These are phyloP conservation scores for Tricharina praecox DNA, from an alignment of 495 filamentous ascomycete species.

Conservation along the genomic window DNA sequence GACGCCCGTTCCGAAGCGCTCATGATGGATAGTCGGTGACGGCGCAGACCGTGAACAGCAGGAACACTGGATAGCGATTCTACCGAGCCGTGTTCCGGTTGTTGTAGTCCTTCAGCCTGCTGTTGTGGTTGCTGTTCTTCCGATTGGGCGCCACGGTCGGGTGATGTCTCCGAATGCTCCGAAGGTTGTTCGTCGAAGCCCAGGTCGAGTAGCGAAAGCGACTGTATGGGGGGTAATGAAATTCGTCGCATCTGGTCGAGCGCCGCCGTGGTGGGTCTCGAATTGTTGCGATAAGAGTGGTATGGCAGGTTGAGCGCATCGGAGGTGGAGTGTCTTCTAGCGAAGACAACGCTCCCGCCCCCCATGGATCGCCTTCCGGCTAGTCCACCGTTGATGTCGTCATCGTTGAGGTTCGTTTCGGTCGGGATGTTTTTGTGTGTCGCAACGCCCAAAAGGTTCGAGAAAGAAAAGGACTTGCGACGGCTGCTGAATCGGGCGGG, in stretches of 20 bases:
- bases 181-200: slow-evolving; percentile 11
- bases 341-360: slow-evolving; percentile 11
- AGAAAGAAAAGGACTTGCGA: slow-evolving; percentile 22
- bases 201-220: slow-evolving; percentile 16
- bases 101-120: neutral
- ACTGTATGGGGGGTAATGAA: slow-evolving; percentile 14
- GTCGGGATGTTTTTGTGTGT: slow-evolving; percentile 2
- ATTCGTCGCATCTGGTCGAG: slow-evolving; percentile 3
- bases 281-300: slow-evolving; percentile 2
- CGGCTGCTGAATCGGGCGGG: slow-evolving; percentile 7
- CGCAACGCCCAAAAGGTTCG: slow-evolving; percentile 17
- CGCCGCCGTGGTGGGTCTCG: slow-evolving; percentile 12
- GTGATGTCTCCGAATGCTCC: neutral
- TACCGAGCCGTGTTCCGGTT: neutral
- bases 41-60: slow-evolving; percentile 3
- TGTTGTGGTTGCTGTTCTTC: slow-evolving; percentile 13
- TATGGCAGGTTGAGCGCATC: slow-evolving; percentile 7
- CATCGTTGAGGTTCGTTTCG: too few species aligned
- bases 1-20: slow-evolving; percentile 57
- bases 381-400: too few species aligned
- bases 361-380: slow-evolving; percentile 16
- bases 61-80: neutral
- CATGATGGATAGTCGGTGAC: slow-evolving; percentile 28
- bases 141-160: neutral
- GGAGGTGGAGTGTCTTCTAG: slow-evolving; percentile 12